phyloP scores from a whole-genome alignment of 1,284 basidiomycete species.

The Anthracocystis setariae region DNA sequence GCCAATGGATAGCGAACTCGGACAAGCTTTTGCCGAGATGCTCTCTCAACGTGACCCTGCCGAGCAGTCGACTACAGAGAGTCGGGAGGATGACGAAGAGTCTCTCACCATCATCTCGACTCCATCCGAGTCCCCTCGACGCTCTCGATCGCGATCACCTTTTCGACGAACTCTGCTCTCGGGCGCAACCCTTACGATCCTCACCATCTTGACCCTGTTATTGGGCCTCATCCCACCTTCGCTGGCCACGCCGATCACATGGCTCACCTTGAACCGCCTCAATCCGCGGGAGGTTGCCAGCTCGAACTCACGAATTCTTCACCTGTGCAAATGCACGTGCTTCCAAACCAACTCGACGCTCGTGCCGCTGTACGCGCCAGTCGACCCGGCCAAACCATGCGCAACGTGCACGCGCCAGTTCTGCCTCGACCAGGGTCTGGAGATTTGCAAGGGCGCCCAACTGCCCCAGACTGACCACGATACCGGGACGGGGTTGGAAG shows the following conservation, averaged over 20 bases:
- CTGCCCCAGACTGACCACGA: constrained; percentile 62
- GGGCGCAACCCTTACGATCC: constrained; percentile 16
- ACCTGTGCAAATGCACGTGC: constrained; percentile 68
- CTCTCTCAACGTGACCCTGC: constrained; percentile 14
- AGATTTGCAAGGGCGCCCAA: constrained; percentile 63
- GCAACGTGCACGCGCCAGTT: constrained; percentile 66
- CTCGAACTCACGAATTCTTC: constrained; percentile 23
- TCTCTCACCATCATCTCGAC: constrained; percentile 23
- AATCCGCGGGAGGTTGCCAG: background rate
- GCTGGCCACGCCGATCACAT: constrained; percentile 8
- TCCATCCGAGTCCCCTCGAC: constrained; percentile 4
- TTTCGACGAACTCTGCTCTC: constrained; percentile 18
- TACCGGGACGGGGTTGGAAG: constrained; percentile 66
- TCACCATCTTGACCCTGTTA: constrained; percentile 30
- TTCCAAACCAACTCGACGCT: constrained; percentile 67
- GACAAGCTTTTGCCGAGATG: constrained; percentile 28
- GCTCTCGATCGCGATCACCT: background rate
- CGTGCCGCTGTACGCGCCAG: constrained; percentile 60
- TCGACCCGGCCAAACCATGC: constrained; percentile 59
- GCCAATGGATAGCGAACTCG: constrained; percentile 9
- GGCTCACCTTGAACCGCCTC: background rate
- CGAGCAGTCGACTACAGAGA: background rate
- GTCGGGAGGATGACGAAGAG: constrained; percentile 9
- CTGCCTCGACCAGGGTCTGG: constrained; percentile 62
- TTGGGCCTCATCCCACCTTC: constrained; percentile 13